Conservation (phyloP, 179 eudicot species). For the Beta lomatogona region DNA sequence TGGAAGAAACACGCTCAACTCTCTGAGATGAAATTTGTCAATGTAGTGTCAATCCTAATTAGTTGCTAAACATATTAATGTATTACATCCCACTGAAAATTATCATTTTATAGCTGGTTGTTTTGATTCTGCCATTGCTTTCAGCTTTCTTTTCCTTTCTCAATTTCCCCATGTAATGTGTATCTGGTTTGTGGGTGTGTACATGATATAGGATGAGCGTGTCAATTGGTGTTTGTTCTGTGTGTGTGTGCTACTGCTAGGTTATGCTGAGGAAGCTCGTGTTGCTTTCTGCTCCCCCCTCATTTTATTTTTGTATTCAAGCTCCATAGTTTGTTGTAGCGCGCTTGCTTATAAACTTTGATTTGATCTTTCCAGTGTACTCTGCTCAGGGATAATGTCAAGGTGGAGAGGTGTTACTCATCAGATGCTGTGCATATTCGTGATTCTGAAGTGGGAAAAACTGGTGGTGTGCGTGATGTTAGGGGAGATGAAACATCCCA, state of each 20-base stretch:
- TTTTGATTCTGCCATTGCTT: not conserved
- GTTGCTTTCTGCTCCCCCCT: not conserved
- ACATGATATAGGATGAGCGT: not conserved
- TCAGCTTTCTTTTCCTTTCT: not conserved
- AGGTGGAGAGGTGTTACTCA: slow-evolving; percentile 46
- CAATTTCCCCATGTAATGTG: not conserved
- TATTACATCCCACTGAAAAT: not conserved
- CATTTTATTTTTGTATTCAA: not conserved
- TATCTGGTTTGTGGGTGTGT: not conserved
- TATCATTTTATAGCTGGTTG: not conserved
- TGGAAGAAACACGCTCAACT: not conserved
- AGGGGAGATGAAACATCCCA: slow-evolving; percentile 27
- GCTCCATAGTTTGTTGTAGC: slow-evolving; percentile 14
- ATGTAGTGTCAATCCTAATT: not conserved
- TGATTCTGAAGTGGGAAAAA: slow-evolving; percentile 28
- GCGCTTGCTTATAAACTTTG: slow-evolving; percentile 66
- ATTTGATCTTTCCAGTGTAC: slow-evolving; percentile 83
- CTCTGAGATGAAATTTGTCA: not conserved
- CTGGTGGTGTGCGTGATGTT: slow-evolving; percentile 25
- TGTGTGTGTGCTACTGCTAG: not conserved
- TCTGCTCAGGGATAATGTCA: slow-evolving; percentile 85
- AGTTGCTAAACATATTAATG: not conserved
- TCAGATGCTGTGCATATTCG: slow-evolving; percentile 29
- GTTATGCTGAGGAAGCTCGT: not conserved
- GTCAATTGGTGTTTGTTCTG: not conserved